phyloP scores from a whole-genome alignment of 176 grass and related monocot genomes.

The Melocanna baccifera region DNA sequence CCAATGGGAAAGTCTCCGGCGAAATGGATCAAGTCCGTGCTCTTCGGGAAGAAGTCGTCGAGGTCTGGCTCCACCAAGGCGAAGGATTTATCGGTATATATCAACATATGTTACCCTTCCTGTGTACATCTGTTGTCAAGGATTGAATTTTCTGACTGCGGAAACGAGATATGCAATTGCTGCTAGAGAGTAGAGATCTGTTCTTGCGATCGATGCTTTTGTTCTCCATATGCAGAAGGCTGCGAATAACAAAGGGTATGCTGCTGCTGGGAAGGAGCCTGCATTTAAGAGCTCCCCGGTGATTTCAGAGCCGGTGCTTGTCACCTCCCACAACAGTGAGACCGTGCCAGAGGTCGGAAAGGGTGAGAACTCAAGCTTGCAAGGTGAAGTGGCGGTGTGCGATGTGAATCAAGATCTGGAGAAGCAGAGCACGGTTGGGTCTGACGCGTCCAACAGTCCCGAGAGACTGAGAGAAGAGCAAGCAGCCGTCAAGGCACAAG shows the following conservation, averaged over 20 bases:
- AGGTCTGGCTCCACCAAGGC: constrained; percentile 51
- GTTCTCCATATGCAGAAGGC: constrained; percentile 37
- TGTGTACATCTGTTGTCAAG: background rate
- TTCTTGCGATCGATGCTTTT: background rate
- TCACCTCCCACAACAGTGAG: constrained; percentile 46
- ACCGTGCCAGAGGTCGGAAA: constrained; percentile 30
- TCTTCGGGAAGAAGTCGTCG: constrained; percentile 73
- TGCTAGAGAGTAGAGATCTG: background rate
- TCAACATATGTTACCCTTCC: background rate
- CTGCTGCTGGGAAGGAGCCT: constrained; percentile 24
- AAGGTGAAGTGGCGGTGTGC: constrained; percentile 26
- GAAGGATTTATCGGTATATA: constrained; percentile 51
- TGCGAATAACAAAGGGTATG: constrained; percentile 46
- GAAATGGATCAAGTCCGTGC: constrained; percentile 77
- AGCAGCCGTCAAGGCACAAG: constrained; percentile 77
- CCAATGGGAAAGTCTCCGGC: constrained; percentile 78
- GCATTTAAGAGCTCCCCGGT: constrained; percentile 58
- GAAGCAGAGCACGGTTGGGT: constrained; percentile 26
- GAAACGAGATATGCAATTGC: background rate
- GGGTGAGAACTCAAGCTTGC: constrained; percentile 43
- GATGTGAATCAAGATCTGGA: constrained; percentile 43
- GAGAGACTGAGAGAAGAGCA: constrained; percentile 58
- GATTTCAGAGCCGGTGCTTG: constrained; percentile 79
- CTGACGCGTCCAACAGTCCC: constrained; percentile 20
- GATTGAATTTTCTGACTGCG: background rate